These are phyloP conservation scores for Ogataea naganishii DNA, from an alignment of 805 yeast genomes.

Conservation along the genomic window DNA sequence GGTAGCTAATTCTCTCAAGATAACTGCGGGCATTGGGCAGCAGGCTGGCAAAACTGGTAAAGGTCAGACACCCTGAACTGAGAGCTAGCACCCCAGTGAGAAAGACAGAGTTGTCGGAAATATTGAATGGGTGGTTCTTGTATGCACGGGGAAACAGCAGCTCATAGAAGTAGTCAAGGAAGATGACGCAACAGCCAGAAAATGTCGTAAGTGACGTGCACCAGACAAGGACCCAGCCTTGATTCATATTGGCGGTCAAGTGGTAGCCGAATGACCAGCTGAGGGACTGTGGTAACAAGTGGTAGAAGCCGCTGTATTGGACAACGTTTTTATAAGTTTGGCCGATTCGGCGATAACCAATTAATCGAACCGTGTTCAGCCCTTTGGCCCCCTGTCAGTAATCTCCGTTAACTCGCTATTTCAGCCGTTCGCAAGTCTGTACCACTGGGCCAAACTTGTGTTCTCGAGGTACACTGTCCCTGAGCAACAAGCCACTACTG, in stretches of 20 bases:
- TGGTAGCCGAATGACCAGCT: slow-evolving; percentile 1
- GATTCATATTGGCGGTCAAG: slow-evolving; percentile 17
- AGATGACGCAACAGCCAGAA: slow-evolving; percentile 62
- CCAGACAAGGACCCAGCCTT: slow-evolving; percentile 60
- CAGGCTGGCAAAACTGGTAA: slow-evolving; percentile 69
- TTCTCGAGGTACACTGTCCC: too few species aligned
- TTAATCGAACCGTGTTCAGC: not conserved
- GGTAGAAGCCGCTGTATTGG: not conserved
- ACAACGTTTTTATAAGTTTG: not conserved
- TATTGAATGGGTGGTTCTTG: slow-evolving; percentile 34
- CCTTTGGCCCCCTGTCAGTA: too few species aligned
- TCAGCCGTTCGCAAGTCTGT: too few species aligned
- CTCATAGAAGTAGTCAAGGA: slow-evolving; percentile 45
- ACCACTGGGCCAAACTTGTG: too few species aligned
- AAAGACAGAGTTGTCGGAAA: slow-evolving; percentile 53
- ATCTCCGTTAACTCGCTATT: too few species aligned
- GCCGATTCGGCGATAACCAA: slow-evolving; percentile 1
- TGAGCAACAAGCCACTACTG: too few species aligned
- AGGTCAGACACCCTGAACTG: slow-evolving; percentile 73
- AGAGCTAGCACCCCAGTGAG: slow-evolving; percentile 68
- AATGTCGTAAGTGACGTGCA: slow-evolving; percentile 66
- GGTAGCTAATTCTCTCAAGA: slow-evolving; percentile 23
- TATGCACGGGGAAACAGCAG: slow-evolving; percentile 33
- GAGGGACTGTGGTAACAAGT: not conserved
- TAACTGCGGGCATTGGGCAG: slow-evolving; percentile 60